These are phyloP conservation scores for Drechslerella stenobrocha DNA, from an alignment of 2,329 filamentous ascomycete genomes.

Conservation along the genomic window DNA sequence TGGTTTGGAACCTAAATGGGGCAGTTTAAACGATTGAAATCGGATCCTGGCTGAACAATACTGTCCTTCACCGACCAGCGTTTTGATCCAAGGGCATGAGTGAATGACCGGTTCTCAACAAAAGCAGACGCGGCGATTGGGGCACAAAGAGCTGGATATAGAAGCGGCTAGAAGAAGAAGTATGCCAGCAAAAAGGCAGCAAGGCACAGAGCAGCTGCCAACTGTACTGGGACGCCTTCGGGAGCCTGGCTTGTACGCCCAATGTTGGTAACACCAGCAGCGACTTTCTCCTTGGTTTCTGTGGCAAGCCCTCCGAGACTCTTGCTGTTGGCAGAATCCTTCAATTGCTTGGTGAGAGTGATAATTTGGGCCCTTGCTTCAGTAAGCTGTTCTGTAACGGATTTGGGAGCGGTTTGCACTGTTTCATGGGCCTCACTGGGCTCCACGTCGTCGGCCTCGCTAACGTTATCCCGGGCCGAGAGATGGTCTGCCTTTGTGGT, in stretches of 20 bases:
- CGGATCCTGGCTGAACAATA: constrained; percentile 8
- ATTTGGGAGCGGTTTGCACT: constrained; percentile 60
- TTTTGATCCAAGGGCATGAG: constrained; percentile 3
- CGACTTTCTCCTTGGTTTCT: constrained; percentile 59
- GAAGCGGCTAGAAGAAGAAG: constrained; percentile 75
- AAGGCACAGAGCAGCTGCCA: constrained; percentile 80
- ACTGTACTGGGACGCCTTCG: constrained; percentile 82
- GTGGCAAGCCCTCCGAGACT: constrained; percentile 65
- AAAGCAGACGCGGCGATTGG: constrained; percentile 15
- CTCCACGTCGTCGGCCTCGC: constrained; percentile 53
- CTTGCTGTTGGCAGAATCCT: constrained; percentile 74
- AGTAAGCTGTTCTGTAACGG: constrained; percentile 72
- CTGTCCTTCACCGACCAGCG: neutral
- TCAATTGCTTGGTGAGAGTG: constrained; percentile 66
- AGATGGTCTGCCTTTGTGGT: constrained; percentile 53
- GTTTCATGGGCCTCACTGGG: constrained; percentile 52
- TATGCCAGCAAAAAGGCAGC: constrained; percentile 92
- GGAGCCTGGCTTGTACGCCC: constrained; percentile 62
- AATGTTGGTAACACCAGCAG: constrained; percentile 59
- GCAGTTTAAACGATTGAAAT: constrained; percentile 2
- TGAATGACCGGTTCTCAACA: constrained; percentile 10
- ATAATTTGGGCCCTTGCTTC: constrained; percentile 75
- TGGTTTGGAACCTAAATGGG: neutral
- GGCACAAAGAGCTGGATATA: neutral
- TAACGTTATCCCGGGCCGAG: constrained; percentile 50